These are phyloP conservation scores for Penicillium sp. DNA, from an alignment of 2,329 filamentous ascomycete genomes.

Conservation along the genomic window DNA sequence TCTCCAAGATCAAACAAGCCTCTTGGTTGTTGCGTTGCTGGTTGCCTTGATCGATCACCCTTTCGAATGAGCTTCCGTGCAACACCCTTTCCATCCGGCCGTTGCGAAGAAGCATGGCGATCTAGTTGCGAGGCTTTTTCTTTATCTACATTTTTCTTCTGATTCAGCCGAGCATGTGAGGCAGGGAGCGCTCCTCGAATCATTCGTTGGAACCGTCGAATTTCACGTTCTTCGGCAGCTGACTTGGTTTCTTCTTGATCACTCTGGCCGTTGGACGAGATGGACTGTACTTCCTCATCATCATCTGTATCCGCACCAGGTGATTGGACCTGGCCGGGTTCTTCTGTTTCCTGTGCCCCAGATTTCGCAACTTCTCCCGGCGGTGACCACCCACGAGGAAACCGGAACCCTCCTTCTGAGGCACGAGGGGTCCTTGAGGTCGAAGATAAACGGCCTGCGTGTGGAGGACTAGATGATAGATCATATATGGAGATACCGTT, in stretches of 20 bases:
- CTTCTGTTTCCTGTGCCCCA: conserved; percentile 19
- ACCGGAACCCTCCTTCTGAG: conserved; percentile 34
- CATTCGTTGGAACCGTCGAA: conserved; percentile 40
- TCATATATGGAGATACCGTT: conserved; percentile 30
- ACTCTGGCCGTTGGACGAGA: conserved; percentile 19
- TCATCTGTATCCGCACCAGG: conserved; percentile 16
- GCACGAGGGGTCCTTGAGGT: conserved; percentile 18
- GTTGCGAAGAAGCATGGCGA: conserved; percentile 21
- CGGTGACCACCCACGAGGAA: conserved; percentile 38
- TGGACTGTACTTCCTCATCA: conserved; percentile 21
- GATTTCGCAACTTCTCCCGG: conserved; percentile 25
- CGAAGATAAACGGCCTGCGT: conserved; percentile 37
- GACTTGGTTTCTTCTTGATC: conserved; percentile 23
- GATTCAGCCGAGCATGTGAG: conserved; percentile 48
- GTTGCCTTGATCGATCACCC: conserved; percentile 14
- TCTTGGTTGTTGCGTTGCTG: conserved; percentile 17
- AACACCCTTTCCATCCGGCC: conserved; percentile 35
- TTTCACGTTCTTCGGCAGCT: conserved; percentile 26
- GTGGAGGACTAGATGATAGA: conserved; percentile 43
- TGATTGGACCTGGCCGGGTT: conserved; percentile 16
- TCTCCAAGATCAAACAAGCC: conserved; percentile 34
- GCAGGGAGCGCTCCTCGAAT: conserved; percentile 52
- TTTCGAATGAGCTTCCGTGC: conserved; percentile 35
- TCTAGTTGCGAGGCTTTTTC: conserved; percentile 20
- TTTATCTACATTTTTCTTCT: conserved; percentile 33